Evolutionary conservation across 2,329 filamentous ascomycete genomes (phyloP).

Genomic region (Stemphylium lycopersici): DNA sequence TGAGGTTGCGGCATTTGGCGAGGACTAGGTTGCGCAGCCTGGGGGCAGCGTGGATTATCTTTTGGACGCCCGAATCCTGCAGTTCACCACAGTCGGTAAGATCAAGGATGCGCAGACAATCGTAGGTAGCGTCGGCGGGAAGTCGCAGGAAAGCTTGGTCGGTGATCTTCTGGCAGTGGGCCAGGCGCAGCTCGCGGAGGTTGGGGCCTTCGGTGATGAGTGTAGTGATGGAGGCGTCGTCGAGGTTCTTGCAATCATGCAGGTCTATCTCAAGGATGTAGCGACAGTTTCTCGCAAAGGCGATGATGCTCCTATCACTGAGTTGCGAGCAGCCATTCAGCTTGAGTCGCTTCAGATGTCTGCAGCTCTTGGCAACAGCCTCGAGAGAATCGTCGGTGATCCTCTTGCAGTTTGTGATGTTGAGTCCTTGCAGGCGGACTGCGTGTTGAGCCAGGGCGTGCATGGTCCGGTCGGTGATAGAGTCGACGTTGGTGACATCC

Average conservation of each 20-base stretch:
- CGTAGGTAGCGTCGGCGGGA: constrained; percentile 72
- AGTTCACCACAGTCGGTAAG: constrained; percentile 85
- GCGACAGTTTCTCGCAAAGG: constrained; percentile 85
- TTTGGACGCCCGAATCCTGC: constrained; percentile 85
- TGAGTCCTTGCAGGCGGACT: constrained; percentile 84
- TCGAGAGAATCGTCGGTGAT: constrained; percentile 88
- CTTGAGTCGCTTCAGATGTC: constrained; percentile 90
- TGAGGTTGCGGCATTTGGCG: constrained; percentile 92
- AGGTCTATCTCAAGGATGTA: constrained; percentile 97
- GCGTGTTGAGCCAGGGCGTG: constrained; percentile 80
- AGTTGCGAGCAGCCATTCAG: constrained; percentile 90
- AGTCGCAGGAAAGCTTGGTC: constrained; percentile 87
- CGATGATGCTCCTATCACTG: constrained; percentile 79
- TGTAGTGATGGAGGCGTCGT: constrained; percentile 81
- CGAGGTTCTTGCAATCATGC: constrained; percentile 80
- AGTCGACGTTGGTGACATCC: constrained; percentile 81
- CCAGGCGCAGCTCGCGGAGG: constrained; percentile 87
- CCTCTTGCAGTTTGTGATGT: constrained; percentile 83
- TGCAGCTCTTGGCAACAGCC: constrained; percentile 79
- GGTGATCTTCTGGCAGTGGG: constrained; percentile 82
- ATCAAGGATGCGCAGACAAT: constrained; percentile 90
- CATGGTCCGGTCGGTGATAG: constrained; percentile 83
- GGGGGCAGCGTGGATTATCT: constrained; percentile 84
- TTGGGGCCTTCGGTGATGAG: constrained; percentile 79
- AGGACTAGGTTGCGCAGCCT: constrained; percentile 90